Base-by-base conservation (phyloP, 108 stramenopile species). In the Cyclotella baltica region DNA sequence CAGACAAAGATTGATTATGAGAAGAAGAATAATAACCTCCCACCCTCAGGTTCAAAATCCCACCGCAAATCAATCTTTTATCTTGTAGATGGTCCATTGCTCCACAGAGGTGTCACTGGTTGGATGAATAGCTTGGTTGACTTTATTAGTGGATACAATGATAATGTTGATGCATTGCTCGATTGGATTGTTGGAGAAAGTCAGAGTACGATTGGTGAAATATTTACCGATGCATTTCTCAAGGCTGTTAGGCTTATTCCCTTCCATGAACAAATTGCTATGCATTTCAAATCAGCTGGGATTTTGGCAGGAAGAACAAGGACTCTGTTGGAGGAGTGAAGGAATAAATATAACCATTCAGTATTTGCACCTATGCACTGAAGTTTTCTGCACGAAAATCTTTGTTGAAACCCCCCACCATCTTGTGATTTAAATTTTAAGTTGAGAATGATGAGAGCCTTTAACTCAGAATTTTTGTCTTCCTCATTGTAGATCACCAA, bases 71-170 rank as follows among this genome's bases (percentile, higher is more conserved):
- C 73, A 23, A 13, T 81, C 16, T 28, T 50, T 27, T 62, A 81
- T 63, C 50, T 66, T 1, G 53, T 75, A 0, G 80, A 81, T 53
- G 43, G 73, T 27, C 73, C 73, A 6, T 53, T 74, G 62, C 73
- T 81, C 25, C 73, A 74, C 53, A 73, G 59, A 52, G 80, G 80
- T 20, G 40, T 81, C 4, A 72, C 68, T n/a, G 67, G 73, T 1
- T 46, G 51, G 73, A 65, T 75, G 19, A 67, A 81, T 63, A 68
- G 31, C 48, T 62, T 81, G 30, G 69, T 70, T 10, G 80, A 81
- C 33, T 58, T 69, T 23, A 64, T 81, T 30, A 73, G 72, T 28
- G 80, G 80, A 47, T 81, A 81, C 62, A 75, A 81, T 58, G 80
- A 73, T 43, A 48, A 80, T 50, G 20, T 75, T 2, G 75, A 75